phyloP scores from a whole-genome alignment of 2,329 filamentous ascomycete genomes.

The Cercospora sojina region DNA sequence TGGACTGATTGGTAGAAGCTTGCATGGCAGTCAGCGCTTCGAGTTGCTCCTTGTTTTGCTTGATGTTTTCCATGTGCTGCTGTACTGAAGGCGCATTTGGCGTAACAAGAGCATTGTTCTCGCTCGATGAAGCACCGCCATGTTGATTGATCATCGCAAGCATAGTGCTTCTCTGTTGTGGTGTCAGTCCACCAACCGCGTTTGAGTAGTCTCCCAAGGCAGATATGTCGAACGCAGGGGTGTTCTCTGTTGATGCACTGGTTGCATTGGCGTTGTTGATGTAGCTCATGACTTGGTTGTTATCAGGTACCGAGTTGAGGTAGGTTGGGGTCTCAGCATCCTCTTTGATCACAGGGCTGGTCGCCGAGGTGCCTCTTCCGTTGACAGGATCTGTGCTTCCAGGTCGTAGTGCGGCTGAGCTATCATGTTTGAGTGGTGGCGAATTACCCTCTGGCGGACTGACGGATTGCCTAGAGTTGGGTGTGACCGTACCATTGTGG shows the following conservation, averaged over 20 bases:
- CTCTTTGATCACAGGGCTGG: conserved; percentile 42
- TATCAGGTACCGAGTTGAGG: conserved; percentile 41
- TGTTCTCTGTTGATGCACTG: conserved; percentile 36
- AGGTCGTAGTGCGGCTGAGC: conserved; percentile 23
- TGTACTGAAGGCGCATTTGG: conserved; percentile 57
- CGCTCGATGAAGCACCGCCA: conserved; percentile 41
- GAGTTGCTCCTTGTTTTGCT: conserved; percentile 70
- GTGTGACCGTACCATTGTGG: conserved; percentile 26
- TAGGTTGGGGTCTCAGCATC: conserved; percentile 42
- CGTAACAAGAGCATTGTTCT: conserved; percentile 58
- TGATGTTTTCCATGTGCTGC: conserved; percentile 59
- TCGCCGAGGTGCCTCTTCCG: conserved; percentile 17
- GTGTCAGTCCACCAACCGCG: conserved; percentile 48
- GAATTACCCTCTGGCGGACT: conserved; percentile 30
- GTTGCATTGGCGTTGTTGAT: conserved; percentile 49
- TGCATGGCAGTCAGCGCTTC: conserved; percentile 77
- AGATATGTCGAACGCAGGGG: conserved; percentile 47
- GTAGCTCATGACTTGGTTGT: conserved; percentile 52
- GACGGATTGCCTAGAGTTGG: conserved; percentile 30
- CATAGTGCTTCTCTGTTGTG: conserved; percentile 50
- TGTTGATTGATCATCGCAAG: conserved; percentile 49
- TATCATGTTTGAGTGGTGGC: conserved; percentile 22
- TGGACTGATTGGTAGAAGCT: conserved; percentile 16
- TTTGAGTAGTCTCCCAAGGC: conserved; percentile 51
- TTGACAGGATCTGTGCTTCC: conserved; percentile 14